phyloP scores from a whole-genome alignment of 2,329 filamentous ascomycete genomes.

The Talaromyces sp. region DNA sequence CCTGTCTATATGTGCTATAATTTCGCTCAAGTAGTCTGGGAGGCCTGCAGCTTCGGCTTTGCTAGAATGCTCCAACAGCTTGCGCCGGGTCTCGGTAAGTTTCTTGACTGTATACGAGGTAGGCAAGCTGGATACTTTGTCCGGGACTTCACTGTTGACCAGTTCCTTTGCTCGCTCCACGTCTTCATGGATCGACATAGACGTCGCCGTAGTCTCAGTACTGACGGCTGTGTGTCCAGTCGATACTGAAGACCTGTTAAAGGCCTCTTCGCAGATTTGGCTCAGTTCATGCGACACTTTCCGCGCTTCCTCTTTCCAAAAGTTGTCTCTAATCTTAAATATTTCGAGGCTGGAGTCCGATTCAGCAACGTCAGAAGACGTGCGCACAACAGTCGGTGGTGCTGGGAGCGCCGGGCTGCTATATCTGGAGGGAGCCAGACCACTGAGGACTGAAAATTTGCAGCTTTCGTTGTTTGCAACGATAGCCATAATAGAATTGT shows the following conservation, averaged over 20 bases:
- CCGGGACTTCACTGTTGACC: constrained; percentile 3
- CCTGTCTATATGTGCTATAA: constrained; percentile 55
- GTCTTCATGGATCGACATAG: constrained; percentile 31
- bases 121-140: constrained; percentile 24
- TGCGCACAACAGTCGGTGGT: constrained; percentile 32
- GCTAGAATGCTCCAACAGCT: constrained; percentile 48
- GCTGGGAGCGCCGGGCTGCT: constrained; percentile 32
- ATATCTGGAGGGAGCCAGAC: constrained; percentile 4
- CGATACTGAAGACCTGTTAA: constrained; percentile 62
- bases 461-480: constrained; percentile 20
- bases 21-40: constrained; percentile 50
- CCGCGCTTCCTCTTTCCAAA: constrained; percentile 70
- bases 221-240: constrained; percentile 42
- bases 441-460: constrained; percentile 9
- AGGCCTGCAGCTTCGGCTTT: constrained; percentile 38
- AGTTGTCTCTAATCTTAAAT: constrained; percentile 38
- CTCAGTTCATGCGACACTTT: constrained; percentile 81
- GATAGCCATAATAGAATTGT: constrained; percentile 18
- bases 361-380: constrained; percentile 22
- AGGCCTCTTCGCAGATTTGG: constrained; percentile 87
- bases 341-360: constrained; percentile 26
- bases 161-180: neutral
- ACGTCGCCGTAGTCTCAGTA: constrained; percentile 48
- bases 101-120: constrained; percentile 49
- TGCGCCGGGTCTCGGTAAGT: constrained; percentile 52